Conservation (phyloP, 495 filamentous ascomycete species). For the Penicillium dipodomyicola region DNA sequence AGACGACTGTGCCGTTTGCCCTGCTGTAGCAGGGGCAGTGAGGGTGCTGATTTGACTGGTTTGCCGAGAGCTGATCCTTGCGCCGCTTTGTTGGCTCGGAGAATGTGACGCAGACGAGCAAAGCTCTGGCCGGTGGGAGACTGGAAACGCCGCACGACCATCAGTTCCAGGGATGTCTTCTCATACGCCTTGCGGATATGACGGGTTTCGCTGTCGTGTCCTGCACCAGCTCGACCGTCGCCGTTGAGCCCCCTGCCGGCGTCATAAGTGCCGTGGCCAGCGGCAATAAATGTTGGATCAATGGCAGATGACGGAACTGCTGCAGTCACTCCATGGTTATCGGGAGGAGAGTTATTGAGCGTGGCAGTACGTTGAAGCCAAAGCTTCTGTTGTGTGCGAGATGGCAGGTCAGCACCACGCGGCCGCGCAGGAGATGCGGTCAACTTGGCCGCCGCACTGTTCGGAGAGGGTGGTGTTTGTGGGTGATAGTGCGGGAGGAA, state of each 20-base stretch:
- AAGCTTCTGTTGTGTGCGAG: constrained; percentile 49
- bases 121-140: constrained; percentile 46
- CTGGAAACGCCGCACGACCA: constrained; percentile 46
- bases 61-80: constrained; percentile 32
- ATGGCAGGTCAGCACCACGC: constrained; percentile 38
- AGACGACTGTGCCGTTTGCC: constrained; percentile 23
- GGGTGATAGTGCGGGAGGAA: constrained; percentile 51
- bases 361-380: constrained; percentile 51
- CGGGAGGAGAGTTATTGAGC: constrained; percentile 48
- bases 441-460: constrained; percentile 18
- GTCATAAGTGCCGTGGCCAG: constrained; percentile 33
- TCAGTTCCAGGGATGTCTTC: constrained; percentile 43
- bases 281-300: constrained; percentile 35
- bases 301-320: constrained; percentile 33
- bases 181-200: constrained; percentile 47
- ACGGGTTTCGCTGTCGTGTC: constrained; percentile 42
- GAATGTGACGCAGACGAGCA: constrained; percentile 32
- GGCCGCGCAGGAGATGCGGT: constrained; percentile 37
- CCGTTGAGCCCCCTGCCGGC: constrained; percentile 36
- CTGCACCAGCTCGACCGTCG: constrained; percentile 23
- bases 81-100: constrained; percentile 24
- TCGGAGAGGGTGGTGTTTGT: constrained; percentile 45
- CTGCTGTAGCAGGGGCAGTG: constrained; percentile 33
- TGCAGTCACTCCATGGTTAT: constrained; percentile 36
- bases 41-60: constrained; percentile 42